Evolutionary conservation across 2,329 filamentous ascomycete species (phyloP).

Genomic region (Dactylellina cionopaga): DNA sequence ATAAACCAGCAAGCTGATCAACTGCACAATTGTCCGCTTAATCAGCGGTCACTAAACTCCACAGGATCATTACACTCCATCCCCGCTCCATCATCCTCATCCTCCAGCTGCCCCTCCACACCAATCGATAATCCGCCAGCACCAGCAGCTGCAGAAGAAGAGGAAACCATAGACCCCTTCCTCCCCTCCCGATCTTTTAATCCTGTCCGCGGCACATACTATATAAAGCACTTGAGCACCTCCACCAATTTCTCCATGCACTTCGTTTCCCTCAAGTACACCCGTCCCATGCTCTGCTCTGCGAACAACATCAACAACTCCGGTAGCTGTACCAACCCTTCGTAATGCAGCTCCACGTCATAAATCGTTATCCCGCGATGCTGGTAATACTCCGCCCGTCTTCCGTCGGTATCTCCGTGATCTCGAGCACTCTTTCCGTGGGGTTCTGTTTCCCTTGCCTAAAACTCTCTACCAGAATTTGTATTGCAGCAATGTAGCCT

Average conservation of each 20-base stretch:
- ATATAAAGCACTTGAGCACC: slow-evolving; percentile 32
- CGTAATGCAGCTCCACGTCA: slow-evolving; percentile 50
- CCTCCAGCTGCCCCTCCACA: slow-evolving; percentile 31
- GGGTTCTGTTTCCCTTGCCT: too few relatives aligned
- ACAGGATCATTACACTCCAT: slow-evolving; percentile 57
- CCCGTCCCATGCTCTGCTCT: slow-evolving; percentile 41
- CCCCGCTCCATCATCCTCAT: slow-evolving; percentile 54
- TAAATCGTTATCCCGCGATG: slow-evolving; percentile 51
- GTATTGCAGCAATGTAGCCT: neutral
- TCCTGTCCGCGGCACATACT: slow-evolving; percentile 37
- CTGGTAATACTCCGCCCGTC: slow-evolving; percentile 44
- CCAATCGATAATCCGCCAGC: too few relatives aligned
- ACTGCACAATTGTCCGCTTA: slow-evolving; percentile 56
- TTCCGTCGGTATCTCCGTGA: slow-evolving; percentile 46
- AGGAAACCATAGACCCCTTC: neutral
- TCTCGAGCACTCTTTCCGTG: slow-evolving; percentile 21
- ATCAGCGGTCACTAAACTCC: slow-evolving; percentile 58
- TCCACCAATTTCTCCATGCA: slow-evolving; percentile 42
- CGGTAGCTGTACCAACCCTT: slow-evolving; percentile 42
- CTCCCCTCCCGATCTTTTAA: slow-evolving; percentile 33
- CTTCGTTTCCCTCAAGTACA: slow-evolving; percentile 34
- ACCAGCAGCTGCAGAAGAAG: too few relatives aligned
- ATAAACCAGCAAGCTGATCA: slow-evolving; percentile 55
- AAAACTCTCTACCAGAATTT: neutral
- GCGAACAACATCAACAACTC: slow-evolving; percentile 51